Percentiles rank a stretch among this genome's conserved stretches.
Conservation (phyloP, 805 yeast genomes). For the Brettanomyces anomalus region DNA sequence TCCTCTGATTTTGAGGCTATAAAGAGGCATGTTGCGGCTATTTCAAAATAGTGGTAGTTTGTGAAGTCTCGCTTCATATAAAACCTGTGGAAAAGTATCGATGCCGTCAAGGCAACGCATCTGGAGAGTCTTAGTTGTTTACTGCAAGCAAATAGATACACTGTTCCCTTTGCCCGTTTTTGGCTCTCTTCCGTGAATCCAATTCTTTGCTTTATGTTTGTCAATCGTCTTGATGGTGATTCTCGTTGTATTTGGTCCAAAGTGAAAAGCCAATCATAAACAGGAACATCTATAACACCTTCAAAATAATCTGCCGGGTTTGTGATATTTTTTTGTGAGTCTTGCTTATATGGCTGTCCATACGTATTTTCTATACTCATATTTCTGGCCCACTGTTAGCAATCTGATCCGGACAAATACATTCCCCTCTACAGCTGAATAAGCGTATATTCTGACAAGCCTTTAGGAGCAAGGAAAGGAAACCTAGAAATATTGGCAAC, state of each 20-base stretch:
- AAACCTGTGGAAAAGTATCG: slow-evolving; percentile 41
- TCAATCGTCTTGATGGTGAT: slow-evolving; percentile 28
- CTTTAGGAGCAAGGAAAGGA: too few species aligned
- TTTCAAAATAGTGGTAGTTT: slow-evolving; percentile 38
- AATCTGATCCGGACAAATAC: too few species aligned
- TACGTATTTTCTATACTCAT: too few species aligned
- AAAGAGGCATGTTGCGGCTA: slow-evolving; percentile 42
- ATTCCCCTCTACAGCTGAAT: too few species aligned
- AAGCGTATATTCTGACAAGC: too few species aligned
- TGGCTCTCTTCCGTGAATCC: slow-evolving; percentile 29
- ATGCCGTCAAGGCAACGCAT: slow-evolving; percentile 39
- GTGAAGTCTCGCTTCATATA: slow-evolving; percentile 37
- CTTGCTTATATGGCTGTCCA: too few species aligned
- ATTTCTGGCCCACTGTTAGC: too few species aligned
- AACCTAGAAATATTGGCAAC: too few species aligned
- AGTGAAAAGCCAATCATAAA: slow-evolving; percentile 21
- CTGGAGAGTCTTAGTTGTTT: slow-evolving; percentile 36
- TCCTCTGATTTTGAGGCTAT: slow-evolving; percentile 49
- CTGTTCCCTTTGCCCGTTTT: slow-evolving; percentile 38
- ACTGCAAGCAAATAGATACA: slow-evolving; percentile 37
- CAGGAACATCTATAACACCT: slow-evolving; percentile 20
- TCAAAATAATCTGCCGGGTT: slow-evolving; percentile 17
- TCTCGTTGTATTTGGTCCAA: slow-evolving; percentile 15
- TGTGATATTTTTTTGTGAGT: background rate
- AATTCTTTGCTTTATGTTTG: slow-evolving; percentile 18